Conservation (phyloP, 2,329 filamentous ascomycete genomes). For the Fusarium gaditjirri region DNA sequence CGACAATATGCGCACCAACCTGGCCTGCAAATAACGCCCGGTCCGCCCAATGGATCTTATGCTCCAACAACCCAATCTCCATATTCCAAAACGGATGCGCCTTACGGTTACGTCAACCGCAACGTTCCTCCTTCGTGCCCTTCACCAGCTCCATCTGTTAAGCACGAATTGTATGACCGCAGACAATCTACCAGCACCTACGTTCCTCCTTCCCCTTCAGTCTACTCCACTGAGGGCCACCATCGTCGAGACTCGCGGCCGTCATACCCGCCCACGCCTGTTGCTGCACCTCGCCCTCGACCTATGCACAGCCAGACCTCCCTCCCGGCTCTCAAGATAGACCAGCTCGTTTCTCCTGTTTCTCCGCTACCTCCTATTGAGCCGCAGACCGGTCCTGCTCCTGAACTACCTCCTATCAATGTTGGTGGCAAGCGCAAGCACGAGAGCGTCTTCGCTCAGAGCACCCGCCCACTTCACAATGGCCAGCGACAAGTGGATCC, state of each 20-base stretch:
- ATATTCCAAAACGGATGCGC: slow-evolving; percentile 52
- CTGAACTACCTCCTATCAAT: slow-evolving; percentile 40
- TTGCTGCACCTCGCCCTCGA: slow-evolving; percentile 43
- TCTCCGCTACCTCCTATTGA: slow-evolving; percentile 51
- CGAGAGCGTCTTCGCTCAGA: slow-evolving; percentile 49
- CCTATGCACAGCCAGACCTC: slow-evolving; percentile 39
- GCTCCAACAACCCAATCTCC: slow-evolving; percentile 53
- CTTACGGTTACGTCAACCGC: slow-evolving; percentile 51
- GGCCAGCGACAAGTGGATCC: slow-evolving; percentile 52
- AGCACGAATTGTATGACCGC: slow-evolving; percentile 52
- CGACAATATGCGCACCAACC: slow-evolving; percentile 53
- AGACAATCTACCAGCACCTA: slow-evolving; percentile 50
- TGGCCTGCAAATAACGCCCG: slow-evolving; percentile 48
- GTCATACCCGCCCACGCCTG: slow-evolving; percentile 45
- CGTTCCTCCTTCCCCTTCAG: slow-evolving; percentile 53
- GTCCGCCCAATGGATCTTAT: slow-evolving; percentile 50
- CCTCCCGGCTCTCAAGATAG: slow-evolving; percentile 53
- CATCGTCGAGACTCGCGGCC: slow-evolving; percentile 47
- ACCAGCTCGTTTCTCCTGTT: slow-evolving; percentile 42
- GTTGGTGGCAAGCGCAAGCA: slow-evolving; percentile 53
- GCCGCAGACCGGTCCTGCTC: slow-evolving; percentile 47
- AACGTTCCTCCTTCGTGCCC: slow-evolving; percentile 45
- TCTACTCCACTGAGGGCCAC: slow-evolving; percentile 46
- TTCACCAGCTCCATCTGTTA: slow-evolving; percentile 46
- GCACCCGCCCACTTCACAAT: slow-evolving; percentile 49